These are phyloP conservation scores for Gossypium turneri DNA, from an alignment of 345 rosid species.

Conservation along the genomic window DNA sequence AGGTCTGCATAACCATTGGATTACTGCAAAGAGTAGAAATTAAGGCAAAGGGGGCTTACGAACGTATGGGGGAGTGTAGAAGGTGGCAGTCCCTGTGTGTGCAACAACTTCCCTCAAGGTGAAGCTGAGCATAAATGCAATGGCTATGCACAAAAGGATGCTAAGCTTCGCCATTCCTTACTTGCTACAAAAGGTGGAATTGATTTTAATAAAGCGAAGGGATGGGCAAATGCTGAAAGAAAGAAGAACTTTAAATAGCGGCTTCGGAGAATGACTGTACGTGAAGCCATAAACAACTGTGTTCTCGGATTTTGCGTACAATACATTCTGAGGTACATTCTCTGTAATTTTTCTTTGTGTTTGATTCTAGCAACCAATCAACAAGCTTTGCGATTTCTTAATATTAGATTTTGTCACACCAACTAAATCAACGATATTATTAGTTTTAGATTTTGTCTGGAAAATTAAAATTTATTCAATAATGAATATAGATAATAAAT, in stretches of 20 bases:
- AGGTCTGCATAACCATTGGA: background rate
- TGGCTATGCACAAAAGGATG: background rate
- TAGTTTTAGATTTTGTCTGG: background rate
- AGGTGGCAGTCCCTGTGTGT: slow-evolving; percentile 19
- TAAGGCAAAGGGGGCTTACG: slow-evolving; percentile 12
- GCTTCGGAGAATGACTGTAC: background rate
- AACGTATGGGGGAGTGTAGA: slow-evolving; percentile 18
- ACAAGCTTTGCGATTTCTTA: no score
- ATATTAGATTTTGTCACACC: background rate
- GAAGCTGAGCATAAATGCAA: background rate
- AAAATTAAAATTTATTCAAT: background rate
- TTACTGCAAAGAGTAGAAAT: background rate
- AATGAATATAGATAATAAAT: no score
- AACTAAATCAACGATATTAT: background rate
- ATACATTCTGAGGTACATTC: background rate
- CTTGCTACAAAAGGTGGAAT: background rate
- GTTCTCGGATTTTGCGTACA: background rate
- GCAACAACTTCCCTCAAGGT: slow-evolving; percentile 7
- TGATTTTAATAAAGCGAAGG: background rate
- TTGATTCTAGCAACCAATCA: no score
- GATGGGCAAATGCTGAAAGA: background rate
- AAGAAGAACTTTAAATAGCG: background rate
- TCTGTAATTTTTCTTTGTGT: background rate
- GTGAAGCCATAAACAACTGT: background rate
- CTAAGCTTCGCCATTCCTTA: background rate